Evolutionary conservation across 306 rosid genomes (phyloP).

Genomic region (Quercus engelmannii): DNA sequence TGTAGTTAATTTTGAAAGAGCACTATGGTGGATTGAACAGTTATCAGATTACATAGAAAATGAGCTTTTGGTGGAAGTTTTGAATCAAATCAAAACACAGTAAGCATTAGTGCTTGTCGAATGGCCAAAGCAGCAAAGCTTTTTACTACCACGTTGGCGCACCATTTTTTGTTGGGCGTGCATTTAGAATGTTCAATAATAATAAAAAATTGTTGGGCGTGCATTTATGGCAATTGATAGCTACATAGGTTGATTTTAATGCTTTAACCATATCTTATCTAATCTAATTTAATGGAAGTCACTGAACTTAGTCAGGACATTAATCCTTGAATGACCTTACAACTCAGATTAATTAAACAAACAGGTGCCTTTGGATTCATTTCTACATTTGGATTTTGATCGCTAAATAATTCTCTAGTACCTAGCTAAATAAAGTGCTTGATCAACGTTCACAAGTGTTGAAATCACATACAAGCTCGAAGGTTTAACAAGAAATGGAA

Average conservation of each 20-base stretch:
- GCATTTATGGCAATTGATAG: neutral
- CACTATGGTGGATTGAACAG: neutral
- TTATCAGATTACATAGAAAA: slow-evolving; percentile 3
- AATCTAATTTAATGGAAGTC: too few species aligned
- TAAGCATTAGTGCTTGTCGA: neutral
- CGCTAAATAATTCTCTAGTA: too few species aligned
- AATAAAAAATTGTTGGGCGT: neutral
- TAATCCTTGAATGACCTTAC: too few species aligned
- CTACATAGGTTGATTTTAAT: neutral
- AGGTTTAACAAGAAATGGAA: too few species aligned
- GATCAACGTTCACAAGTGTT: too few species aligned
- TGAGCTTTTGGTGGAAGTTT: neutral
- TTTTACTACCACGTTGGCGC: neutral
- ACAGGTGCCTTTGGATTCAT: too few species aligned
- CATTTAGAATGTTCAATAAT: neutral
- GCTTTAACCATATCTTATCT: too few species aligned
- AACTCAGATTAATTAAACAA: too few species aligned
- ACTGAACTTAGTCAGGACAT: too few species aligned
- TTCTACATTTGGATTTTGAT: too few species aligned
- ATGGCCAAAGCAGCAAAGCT: neutral
- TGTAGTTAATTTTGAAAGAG: neutral
- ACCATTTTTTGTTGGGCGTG: neutral
- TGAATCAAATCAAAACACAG: neutral
- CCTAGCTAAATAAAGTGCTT: too few species aligned
- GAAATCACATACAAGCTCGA: too few species aligned